A percentile compares a stretch with the other conserved stretches of the same genome.
phyloP scores from a whole-genome alignment of 495 filamentous ascomycete genomes.

The Neurospora sp. region DNA sequence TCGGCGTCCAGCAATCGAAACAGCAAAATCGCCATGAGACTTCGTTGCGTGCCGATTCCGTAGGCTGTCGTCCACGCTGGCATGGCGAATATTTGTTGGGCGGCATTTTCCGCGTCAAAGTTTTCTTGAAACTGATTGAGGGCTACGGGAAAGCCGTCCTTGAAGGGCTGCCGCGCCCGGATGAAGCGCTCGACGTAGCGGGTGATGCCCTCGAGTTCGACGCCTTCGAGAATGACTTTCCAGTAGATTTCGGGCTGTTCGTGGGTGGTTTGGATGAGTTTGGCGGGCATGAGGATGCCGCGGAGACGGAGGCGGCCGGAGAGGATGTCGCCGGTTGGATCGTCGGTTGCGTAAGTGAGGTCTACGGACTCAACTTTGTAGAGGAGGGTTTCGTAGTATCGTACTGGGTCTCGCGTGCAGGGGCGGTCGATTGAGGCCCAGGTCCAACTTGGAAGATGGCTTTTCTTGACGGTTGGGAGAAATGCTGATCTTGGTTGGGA shows the following conservation, averaged over 20 bases:
- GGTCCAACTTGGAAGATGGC: background rate
- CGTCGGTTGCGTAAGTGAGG: background rate
- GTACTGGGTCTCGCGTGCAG: background rate
- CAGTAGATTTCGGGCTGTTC: background rate
- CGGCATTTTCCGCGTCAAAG: background rate
- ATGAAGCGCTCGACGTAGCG: background rate
- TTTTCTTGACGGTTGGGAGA: background rate
- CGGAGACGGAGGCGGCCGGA: background rate
- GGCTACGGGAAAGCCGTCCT: background rate
- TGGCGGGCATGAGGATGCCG: background rate
- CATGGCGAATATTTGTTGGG: background rate
- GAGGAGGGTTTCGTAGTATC: background rate
- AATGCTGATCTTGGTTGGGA: fast-evolving
- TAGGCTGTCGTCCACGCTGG: background rate
- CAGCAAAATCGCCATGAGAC: background rate
- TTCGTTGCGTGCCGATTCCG: background rate
- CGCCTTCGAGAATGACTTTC: background rate
- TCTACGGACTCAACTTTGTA: background rate
- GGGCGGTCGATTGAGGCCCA: background rate
- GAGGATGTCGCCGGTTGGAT: background rate
- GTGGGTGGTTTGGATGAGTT: background rate
- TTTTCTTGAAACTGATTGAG: background rate
- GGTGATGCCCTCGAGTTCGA: background rate
- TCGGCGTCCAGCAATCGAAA: background rate
- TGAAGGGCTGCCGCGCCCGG: background rate